Percentiles rank a stretch among this genome's conserved stretches.
Conservation (phyloP, 2,329 filamentous ascomycete species). For the Catunica adiposa region DNA sequence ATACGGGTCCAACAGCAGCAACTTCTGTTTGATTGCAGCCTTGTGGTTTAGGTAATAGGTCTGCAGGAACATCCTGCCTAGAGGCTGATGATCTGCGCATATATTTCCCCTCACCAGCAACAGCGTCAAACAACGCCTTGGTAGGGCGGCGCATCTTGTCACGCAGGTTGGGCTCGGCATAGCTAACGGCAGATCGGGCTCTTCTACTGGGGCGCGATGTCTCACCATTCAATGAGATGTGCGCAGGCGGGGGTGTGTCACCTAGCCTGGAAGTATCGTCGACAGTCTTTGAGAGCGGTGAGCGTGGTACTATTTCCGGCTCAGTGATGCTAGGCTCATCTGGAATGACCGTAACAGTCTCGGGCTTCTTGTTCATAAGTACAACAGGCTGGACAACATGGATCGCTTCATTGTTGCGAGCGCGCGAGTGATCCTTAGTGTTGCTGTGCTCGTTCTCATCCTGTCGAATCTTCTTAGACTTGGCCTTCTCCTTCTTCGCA, state of each 20-base stretch:
- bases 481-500: conserved; percentile 2
- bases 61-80: conserved; percentile 12
- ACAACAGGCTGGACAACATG: conserved; percentile 6
- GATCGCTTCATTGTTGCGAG: neutral
- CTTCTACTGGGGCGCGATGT: conserved; percentile 49
- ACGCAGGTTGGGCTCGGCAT: conserved; percentile 64
- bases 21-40: neutral
- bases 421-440: neutral
- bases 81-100: conserved; percentile 22
- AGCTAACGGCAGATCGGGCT: conserved; percentile 53
- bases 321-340: conserved; percentile 17
- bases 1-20: neutral
- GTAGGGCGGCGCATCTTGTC: conserved; percentile 73
- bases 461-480: neutral
- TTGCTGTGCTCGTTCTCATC: neutral
- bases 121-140: conserved; percentile 59
- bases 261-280: conserved; percentile 22
- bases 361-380: conserved; percentile 4
- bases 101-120: conserved; percentile 45
- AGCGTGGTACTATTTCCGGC: conserved; percentile 27
- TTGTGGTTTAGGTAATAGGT: conserved; percentile 9
- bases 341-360: conserved; percentile 13
- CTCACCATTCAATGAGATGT: conserved; percentile 39
- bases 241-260: conserved; percentile 43
- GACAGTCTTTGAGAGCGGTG: conserved; percentile 29